These are phyloP conservation scores for Senna tora DNA, from an alignment of 306 rosid species.

Conservation along the genomic window DNA sequence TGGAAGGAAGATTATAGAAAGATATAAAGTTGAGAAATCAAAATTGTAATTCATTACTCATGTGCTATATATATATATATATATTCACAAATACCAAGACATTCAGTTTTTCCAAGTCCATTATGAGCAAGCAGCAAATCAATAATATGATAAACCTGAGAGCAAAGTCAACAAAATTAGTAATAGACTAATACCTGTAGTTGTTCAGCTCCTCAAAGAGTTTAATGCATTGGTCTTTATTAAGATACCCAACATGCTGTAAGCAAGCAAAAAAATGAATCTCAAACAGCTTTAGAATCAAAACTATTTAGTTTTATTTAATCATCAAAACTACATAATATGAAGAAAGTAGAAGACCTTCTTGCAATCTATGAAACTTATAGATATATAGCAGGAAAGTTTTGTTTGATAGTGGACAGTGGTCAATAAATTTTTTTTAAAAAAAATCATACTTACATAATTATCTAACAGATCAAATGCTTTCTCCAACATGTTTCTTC, in stretches of 20 bases:
- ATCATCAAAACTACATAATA: constrained; percentile 6
- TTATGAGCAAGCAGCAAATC: constrained; percentile 19
- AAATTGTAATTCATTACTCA: not conserved
- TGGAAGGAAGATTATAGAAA: constrained; percentile 26
- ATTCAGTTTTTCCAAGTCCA: constrained; percentile 4
- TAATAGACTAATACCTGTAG: constrained; percentile 88
- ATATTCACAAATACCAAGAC: not conserved
- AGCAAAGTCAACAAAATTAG: constrained; percentile 28
- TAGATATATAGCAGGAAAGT: constrained; percentile 4
- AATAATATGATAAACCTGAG: constrained; percentile 31
- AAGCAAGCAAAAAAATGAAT: constrained; percentile 43
- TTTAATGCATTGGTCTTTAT: constrained; percentile 73
- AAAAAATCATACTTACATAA: constrained; percentile 54
- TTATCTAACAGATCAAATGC: constrained; percentile 78
- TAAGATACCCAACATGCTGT: constrained; percentile 65
- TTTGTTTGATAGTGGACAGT: constrained; percentile 3
- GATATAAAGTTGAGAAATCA: constrained; percentile 15
- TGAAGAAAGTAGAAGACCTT: constrained; percentile 22
- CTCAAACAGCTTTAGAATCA: constrained; percentile 34
- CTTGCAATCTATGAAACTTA: constrained; percentile 14
- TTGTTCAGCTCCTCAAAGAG: constrained; percentile 84
- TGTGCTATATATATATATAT: no score
- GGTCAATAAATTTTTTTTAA: not conserved
- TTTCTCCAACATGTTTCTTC: constrained; percentile 70
- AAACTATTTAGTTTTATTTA: constrained; percentile 31